phyloP scores from a whole-genome alignment of 2,329 filamentous ascomycete species.

The Trichoderma sp. region DNA sequence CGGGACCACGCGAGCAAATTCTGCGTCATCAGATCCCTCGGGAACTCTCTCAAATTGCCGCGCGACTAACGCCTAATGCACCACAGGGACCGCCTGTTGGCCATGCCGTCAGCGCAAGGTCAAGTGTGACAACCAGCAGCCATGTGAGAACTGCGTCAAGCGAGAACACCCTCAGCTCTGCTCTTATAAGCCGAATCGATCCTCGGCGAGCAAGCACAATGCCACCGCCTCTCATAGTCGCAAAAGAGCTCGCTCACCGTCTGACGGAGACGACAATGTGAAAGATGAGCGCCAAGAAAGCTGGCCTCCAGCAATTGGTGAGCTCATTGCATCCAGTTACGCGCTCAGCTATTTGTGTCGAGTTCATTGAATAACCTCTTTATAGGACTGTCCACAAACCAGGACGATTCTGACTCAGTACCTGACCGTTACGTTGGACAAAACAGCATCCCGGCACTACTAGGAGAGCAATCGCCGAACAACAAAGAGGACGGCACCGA shows the following conservation, averaged over 20 bases:
- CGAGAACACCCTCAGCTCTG: conserved; percentile 62
- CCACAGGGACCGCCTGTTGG: conserved; percentile 61
- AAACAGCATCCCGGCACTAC: conserved; percentile 64
- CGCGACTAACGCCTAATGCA: conserved; percentile 9
- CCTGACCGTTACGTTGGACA: conserved; percentile 62
- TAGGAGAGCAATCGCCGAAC: conserved; percentile 57
- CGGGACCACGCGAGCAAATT: neutral
- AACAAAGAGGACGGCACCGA: conserved; percentile 52
- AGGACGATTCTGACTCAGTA: conserved; percentile 53
- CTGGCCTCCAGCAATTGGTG: conserved; percentile 44
- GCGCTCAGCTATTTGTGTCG: neutral
- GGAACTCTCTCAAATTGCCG: neutral
- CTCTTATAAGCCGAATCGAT: conserved; percentile 63
- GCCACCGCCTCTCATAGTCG: conserved; percentile 29
- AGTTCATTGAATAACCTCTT: neutral
- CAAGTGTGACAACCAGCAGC: conserved; percentile 67
- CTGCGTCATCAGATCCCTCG: neutral
- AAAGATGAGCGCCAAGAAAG: conserved; percentile 40
- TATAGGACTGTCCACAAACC: conserved; percentile 36
- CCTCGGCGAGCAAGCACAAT: conserved; percentile 37
- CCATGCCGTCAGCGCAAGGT: conserved; percentile 66
- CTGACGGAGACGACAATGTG: conserved; percentile 32
- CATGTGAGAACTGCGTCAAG: conserved; percentile 67
- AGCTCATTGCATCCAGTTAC: conserved; percentile 12
- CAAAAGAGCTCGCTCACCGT: conserved; percentile 36